Evolutionary conservation across 2,329 filamentous ascomycete species (phyloP), one percentile per base, ranked within the genome.

Genomic region (Dichotomopilus funicola): DNA sequence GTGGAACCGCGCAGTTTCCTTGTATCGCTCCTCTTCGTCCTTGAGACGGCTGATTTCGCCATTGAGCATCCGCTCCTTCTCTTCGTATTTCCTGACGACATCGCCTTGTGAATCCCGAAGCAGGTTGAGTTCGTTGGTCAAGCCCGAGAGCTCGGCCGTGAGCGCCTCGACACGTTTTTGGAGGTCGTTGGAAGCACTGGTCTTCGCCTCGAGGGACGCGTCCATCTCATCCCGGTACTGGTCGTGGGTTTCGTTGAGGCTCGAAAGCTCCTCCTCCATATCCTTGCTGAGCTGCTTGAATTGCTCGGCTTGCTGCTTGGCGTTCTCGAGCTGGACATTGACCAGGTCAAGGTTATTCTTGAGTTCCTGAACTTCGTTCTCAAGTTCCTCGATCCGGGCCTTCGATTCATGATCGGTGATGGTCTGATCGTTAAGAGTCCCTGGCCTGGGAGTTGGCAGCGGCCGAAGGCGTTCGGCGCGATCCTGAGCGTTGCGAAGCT

Each of bases 151-250:
- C 71, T 99, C 94, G 1, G 83, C 73, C 11, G 87, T 88, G 45
- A 96, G 82, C 53, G 95, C 92, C 61, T 95, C 86, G 40, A 95
- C 78, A 8, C 90, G 86, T 69, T 91, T 86, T 66, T 91, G 82
- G 10, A 97, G 79, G 67, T 96, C 90, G 61, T 83, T 80, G 62
- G 96, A 88, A 65, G 82, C 88, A 6, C 76, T 76, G 57, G 95
- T 87, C 75, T 94, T 96, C 66, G 91, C 83, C 51, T 83, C 78
- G 10, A 95, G 74, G 11, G 87, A 73, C 10, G 77, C 73, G 63
- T 96, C 91, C 69, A 90, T 89, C 65, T 97, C 90, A 63, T 92
- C 83, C n/a, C 85, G 83, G 70, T 91, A 95, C 66, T 94, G 83
- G 47, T 96, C 91, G 59, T 94, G 86, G 0, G 90, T 88, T 38